Base-by-base conservation (phyloP, 169 alveolate genomes). In the Theileria orientalis region DNA sequence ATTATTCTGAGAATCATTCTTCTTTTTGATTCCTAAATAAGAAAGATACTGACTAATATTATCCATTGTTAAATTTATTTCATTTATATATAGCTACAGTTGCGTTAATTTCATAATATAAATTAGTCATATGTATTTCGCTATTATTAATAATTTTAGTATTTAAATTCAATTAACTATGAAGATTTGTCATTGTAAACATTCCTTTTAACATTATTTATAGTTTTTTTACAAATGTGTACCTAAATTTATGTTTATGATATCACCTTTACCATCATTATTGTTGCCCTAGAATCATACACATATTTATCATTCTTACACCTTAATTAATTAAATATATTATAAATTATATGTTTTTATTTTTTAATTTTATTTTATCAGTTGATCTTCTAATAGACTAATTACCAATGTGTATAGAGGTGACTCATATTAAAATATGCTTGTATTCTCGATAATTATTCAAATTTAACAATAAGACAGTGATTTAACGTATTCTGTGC, bases 401-500 rank as follows among this genome's bases (percentile, higher is more conserved):
- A n/a, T n/a, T n/a, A n/a, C n/a, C n/a, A n/a, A n/a, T n/a, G n/a
- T n/a, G n/a, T n/a, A n/a, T n/a, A n/a, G n/a, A 37, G 44, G 44
- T 5, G 9, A 37, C 5, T 37, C 5, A 7, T 37, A 7, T 37
- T 37, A 37, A 37, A 37, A 37, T 7, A 9, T 9, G 5, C 9
- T 37, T 37, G 9, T 37, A 37, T 7, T 5, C 9, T 7, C 44
- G 9, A 5, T 7, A 9, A 37, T 7, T 37, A 5, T 16, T 23
- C 37, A n/a, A 56, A 56, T n/a, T 19, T n/a, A n/a, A n/a, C n/a
- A n/a, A n/a, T n/a, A n/a, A 25, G 33, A 3, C n/a, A 76, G 40
- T 6, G 80, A 56, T 69, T 54, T 76, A 29, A 69, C 30, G 40
- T 67, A 76, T 13, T 62, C 87, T 21, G 51, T 67, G 30, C 69